phyloP scores from a whole-genome alignment of 1,284 basidiomycete species.

The Fomitiporia mediterranea region DNA sequence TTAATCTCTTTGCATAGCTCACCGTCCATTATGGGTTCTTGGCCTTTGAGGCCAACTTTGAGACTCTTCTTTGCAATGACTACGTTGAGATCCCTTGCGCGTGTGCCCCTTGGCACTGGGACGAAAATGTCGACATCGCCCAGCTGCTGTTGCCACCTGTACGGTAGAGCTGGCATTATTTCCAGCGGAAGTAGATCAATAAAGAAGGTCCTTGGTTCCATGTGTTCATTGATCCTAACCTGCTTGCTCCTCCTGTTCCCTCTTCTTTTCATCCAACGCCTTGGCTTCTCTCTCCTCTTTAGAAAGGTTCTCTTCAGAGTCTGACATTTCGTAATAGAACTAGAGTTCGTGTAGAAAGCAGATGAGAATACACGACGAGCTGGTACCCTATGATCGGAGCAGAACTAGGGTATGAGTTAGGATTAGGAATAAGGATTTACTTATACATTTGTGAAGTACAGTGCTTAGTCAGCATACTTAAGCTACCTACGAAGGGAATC shows the following conservation, averaged over 20 bases:
- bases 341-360: neutral
- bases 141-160: slow-evolving; percentile 89
- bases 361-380: neutral
- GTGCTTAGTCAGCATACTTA: neutral
- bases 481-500: neutral
- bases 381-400: too few species aligned
- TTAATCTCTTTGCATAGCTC: slow-evolving; percentile 93
- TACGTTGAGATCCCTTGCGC: slow-evolving; percentile 73
- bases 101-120: slow-evolving; percentile 84
- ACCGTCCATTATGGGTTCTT: slow-evolving; percentile 83
- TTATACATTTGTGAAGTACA: neutral
- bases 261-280: slow-evolving; percentile 64
- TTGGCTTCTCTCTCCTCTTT: slow-evolving; percentile 70
- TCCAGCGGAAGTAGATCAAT: slow-evolving; percentile 19
- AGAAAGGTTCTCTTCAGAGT: slow-evolving; percentile 67
- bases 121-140: slow-evolving; percentile 82
- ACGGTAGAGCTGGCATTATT: slow-evolving; percentile 70
- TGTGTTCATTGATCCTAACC: slow-evolving; percentile 43
- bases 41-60: slow-evolving; percentile 80
- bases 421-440: too few species aligned
- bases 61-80: slow-evolving; percentile 80
- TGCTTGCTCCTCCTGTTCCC: slow-evolving; percentile 80
- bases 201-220: neutral
- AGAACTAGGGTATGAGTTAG: too few species aligned
- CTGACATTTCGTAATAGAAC: slow-evolving; percentile 29